Evolutionary conservation across 2,329 filamentous ascomycete species (phyloP), one percentile per base, ranked within the genome.

Genomic region (Cytospora schulzeri): DNA sequence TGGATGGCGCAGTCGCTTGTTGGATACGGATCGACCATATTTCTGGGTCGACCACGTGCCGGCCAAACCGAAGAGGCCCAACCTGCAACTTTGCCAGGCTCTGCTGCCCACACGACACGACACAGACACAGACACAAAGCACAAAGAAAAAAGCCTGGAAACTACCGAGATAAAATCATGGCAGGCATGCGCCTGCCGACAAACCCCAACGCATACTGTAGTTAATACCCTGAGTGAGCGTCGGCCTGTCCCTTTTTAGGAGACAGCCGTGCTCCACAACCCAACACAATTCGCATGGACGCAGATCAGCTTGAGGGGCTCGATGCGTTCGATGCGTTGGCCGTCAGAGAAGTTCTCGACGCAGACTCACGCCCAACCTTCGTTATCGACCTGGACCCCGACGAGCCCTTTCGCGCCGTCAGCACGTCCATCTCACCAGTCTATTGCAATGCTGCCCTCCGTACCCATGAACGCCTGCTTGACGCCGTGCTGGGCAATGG

Each of bases 321-420:
- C 35, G 64, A 68, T 57, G 38, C 65, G 31, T 62, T 73, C 35
- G 64, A 68, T 57, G 38, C 65, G 31, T 62, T 73, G 12, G 55
- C 51, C 53, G 67, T 75, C 52, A 67, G 64, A 51, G 74, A 77
- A n/a, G 62, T 77, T 33, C 69, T 77, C 17, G 72, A 77, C 35
- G 73, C 74, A 33, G 76, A 78, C 57, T 75, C 76, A 0, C 73
- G 76, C 9, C 76, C 76, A 3, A 77, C 75, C 15, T 77, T 78
- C 66, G 70, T 77, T 31, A 69, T 78, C 7, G 76, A 78, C 45
- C 73, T 78, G 8, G 76, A 78, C 57, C 76, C 76, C 0, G 76
- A 78, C 33, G 68, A 71, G n/a, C 62, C 67, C 19, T 53, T 65
- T 24, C 64, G 66, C 33, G 62, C 63, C 35, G 67, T 65, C 19